A percentile compares a stretch with the other conserved stretches of the same genome.
These are phyloP conservation scores for Rhizopus stolonifer DNA, from an alignment of 371 early-diverging fungal genomes.

Conservation along the genomic window DNA sequence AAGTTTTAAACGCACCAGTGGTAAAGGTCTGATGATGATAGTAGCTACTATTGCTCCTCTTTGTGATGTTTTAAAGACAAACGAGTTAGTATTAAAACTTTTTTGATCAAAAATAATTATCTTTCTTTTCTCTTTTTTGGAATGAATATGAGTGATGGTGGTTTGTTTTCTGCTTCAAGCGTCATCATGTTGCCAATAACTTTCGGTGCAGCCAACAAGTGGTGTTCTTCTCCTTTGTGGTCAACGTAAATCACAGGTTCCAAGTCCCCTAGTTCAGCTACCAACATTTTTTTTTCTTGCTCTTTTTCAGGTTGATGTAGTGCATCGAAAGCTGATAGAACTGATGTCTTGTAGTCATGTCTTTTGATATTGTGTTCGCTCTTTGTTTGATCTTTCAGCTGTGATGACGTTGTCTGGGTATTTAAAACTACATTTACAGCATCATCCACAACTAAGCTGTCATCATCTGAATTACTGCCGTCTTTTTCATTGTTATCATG, in stretches of 20 bases:
- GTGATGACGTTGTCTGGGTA: conserved; percentile 10
- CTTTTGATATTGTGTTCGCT: conserved; percentile 2
- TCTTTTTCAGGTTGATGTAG: conserved; percentile 15
- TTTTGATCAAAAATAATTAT: neutral
- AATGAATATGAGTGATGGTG: neutral
- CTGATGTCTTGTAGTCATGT: conserved; percentile 10
- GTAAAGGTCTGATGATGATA: neutral
- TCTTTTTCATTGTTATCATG: conserved; percentile 6
- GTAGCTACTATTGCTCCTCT: neutral
- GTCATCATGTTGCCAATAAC: conserved; percentile 12
- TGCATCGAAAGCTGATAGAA: conserved; percentile 16
- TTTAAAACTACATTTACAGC: conserved; percentile 3
- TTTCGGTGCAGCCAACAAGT: conserved; percentile 16
- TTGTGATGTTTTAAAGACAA: conserved; percentile 2
- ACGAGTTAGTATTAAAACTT: conserved; percentile 2
- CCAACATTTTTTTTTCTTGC: conserved; percentile 13
- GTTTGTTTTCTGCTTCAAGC: conserved; percentile 10
- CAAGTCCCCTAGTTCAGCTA: conserved; percentile 18
- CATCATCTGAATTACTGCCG: conserved; percentile 1
- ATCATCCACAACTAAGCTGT: conserved; percentile 1
- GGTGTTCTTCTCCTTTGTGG: conserved; percentile 15
- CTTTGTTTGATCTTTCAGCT: conserved; percentile 13
- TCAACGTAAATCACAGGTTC: conserved; percentile 17
- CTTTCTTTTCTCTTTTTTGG: conserved; percentile 5
- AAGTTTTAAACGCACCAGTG: conserved; percentile 2